A percentile compares a stretch with the other conserved stretches of the same genome.
These are phyloP conservation scores for Carpinus fangiana DNA, from an alignment of 306 rosid genomes.

Conservation along the genomic window DNA sequence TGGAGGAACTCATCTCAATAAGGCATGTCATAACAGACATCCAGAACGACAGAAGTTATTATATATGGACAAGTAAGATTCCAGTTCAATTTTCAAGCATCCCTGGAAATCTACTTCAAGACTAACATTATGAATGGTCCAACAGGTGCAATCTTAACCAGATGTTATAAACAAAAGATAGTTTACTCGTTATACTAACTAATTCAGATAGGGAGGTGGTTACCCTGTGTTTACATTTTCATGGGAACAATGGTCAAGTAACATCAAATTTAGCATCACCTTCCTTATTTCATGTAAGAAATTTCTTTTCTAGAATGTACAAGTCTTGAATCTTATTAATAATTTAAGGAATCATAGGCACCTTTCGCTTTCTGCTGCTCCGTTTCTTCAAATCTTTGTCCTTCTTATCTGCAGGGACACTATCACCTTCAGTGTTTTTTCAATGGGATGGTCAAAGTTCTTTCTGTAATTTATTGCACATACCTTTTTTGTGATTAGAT, in stretches of 20 bases:
- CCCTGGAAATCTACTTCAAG: neutral
- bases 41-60: neutral
- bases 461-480: constrained; percentile 22
- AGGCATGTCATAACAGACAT: neutral
- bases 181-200: neutral
- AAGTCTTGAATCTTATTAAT: neutral
- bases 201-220: neutral
- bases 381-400: constrained; percentile 81
- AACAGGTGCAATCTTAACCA: neutral
- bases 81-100: neutral
- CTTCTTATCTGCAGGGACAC: constrained; percentile 65
- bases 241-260: neutral
- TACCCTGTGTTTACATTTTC: neutral
- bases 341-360: constrained; percentile 35
- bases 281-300: neutral
- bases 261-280: constrained; percentile 9
- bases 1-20: neutral
- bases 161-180: neutral
- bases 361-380: constrained; percentile 90
- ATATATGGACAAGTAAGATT: neutral
- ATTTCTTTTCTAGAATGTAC: constrained; percentile 8
- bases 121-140: neutral
- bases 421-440: constrained; percentile 13
- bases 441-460: neutral
- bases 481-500: constrained; percentile 73